Conservation (phyloP, 208 protist genomes). For the Novymonas esmeraldas region DNA sequence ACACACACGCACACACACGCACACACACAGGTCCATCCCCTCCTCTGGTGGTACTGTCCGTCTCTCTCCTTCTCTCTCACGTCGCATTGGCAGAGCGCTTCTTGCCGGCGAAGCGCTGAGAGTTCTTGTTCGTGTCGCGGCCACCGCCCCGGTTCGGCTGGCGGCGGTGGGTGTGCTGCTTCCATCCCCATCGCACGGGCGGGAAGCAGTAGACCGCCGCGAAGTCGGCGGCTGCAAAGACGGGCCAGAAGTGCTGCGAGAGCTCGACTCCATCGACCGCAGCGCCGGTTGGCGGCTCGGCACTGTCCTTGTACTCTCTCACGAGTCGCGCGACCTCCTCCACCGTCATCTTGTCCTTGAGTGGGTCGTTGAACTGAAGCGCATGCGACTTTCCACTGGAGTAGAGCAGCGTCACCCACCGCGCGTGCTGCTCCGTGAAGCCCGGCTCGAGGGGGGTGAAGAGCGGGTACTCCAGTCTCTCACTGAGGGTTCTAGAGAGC, state of each 20-base stretch:
- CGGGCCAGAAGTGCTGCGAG: slow-evolving; percentile 60
- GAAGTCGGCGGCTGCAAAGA: slow-evolving; percentile 61
- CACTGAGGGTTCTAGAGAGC: slow-evolving; percentile 65
- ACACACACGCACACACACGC: too few species aligned
- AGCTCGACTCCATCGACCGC: slow-evolving; percentile 45
- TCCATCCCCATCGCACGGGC: slow-evolving; percentile 41
- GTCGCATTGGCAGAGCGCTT: slow-evolving; percentile 5
- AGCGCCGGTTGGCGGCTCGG: slow-evolving; percentile 41
- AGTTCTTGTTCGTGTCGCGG: background rate
- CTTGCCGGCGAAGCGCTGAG: slow-evolving; percentile 10
- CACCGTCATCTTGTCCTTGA: slow-evolving; percentile 52
- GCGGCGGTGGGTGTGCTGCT: background rate
- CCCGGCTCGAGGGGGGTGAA: slow-evolving; percentile 67
- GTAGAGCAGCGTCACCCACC: slow-evolving; percentile 74
- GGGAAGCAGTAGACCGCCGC: slow-evolving; percentile 68
- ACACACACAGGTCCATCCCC: too few species aligned
- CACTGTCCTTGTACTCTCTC: slow-evolving; percentile 34
- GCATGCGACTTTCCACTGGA: slow-evolving; percentile 39
- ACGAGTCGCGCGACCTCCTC: slow-evolving; percentile 45
- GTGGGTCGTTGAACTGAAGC: slow-evolving; percentile 39
- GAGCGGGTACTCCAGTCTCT: slow-evolving; percentile 54
- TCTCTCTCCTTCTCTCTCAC: background rate
- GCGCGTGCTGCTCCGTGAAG: slow-evolving; percentile 71
- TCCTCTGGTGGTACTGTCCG: too few species aligned
- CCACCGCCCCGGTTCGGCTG: background rate